Evolutionary conservation across 768 basidiomycete genomes (phyloP).

Genomic region (Rhodosporidiobolus sp.): DNA sequence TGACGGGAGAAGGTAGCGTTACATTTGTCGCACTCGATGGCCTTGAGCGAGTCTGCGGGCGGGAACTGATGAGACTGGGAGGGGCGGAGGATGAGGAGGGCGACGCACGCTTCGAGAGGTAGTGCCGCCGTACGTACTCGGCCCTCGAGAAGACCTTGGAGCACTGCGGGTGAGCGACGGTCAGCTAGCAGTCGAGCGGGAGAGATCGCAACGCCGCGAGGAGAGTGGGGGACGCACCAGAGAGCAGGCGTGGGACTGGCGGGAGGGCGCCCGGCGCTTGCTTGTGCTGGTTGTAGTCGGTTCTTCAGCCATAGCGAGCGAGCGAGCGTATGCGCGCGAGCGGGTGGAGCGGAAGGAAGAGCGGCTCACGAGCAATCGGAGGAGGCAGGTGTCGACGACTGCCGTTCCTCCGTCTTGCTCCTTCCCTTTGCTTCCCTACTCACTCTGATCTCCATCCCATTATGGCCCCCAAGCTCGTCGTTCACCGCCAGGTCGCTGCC

Average conservation of each 20-base stretch:
- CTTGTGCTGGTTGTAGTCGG: too few relatives aligned
- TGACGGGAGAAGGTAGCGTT: not conserved
- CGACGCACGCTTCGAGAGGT: not conserved
- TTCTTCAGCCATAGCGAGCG: not conserved
- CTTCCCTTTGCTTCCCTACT: not conserved
- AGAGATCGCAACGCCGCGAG: not conserved
- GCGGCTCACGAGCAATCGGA: too few relatives aligned
- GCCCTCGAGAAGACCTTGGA: not conserved
- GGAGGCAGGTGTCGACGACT: too few relatives aligned
- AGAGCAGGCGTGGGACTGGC: not conserved
- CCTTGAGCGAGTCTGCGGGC: not conserved
- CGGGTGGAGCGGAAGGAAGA: too few relatives aligned
- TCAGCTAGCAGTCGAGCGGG: not conserved
- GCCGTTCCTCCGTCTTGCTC: not conserved
- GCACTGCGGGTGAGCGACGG: not conserved
- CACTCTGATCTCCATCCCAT: not conserved
- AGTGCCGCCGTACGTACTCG: not conserved
- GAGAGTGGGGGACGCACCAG: not conserved
- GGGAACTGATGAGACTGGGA: not conserved
- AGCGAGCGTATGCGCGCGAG: too few relatives aligned
- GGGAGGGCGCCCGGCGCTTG: not conserved
- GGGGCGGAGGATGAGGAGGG: not conserved
- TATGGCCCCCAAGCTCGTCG: slow-evolving; percentile 2
- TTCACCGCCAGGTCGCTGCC: not conserved
- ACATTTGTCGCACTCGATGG: not conserved